These are phyloP conservation scores for Candida sanyiensis DNA, from an alignment of 805 yeast species.

Conservation along the genomic window DNA sequence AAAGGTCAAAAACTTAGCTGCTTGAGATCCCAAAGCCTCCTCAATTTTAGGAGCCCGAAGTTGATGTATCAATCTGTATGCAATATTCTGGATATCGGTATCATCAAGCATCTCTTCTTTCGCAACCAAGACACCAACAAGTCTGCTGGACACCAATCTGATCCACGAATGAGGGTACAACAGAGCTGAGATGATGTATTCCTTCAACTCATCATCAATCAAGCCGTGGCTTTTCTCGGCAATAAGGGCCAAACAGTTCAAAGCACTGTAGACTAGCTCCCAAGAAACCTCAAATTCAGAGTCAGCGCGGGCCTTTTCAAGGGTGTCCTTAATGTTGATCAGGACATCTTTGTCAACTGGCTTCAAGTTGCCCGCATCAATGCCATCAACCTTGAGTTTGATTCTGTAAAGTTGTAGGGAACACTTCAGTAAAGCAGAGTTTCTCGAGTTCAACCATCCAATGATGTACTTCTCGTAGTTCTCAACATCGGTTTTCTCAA, in stretches of 20 bases:
- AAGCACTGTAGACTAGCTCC: slow-evolving; percentile 70
- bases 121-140: slow-evolving; percentile 48
- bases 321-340: slow-evolving; percentile 28
- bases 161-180: slow-evolving; percentile 93
- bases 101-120: slow-evolving; percentile 34
- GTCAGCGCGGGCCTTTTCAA: slow-evolving; percentile 33
- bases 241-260: slow-evolving; percentile 44
- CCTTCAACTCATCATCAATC: slow-evolving; percentile 31
- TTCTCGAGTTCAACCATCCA: slow-evolving; percentile 58
- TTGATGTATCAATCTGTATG: slow-evolving; percentile 67
- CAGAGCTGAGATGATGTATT: slow-evolving; percentile 44
- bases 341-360: slow-evolving; percentile 39
- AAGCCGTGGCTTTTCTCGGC: slow-evolving; percentile 29
- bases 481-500: slow-evolving; percentile 41
- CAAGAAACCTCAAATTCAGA: slow-evolving; percentile 48
- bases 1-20: slow-evolving; percentile 59
- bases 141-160: slow-evolving; percentile 57
- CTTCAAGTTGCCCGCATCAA: slow-evolving; percentile 32
- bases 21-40: slow-evolving; percentile 55
- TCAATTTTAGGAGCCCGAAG: slow-evolving; percentile 72
- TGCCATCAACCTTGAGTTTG: slow-evolving; percentile 37
- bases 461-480: slow-evolving; percentile 32
- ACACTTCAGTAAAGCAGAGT: slow-evolving; percentile 54
- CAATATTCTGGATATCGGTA: slow-evolving; percentile 59
- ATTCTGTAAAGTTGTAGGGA: slow-evolving; percentile 69